Percentiles rank a stretch among this genome's conserved stretches.
Evolutionary conservation across 768 basidiomycete species (phyloP).

Genomic region (Lyophyllum semitale): DNA sequence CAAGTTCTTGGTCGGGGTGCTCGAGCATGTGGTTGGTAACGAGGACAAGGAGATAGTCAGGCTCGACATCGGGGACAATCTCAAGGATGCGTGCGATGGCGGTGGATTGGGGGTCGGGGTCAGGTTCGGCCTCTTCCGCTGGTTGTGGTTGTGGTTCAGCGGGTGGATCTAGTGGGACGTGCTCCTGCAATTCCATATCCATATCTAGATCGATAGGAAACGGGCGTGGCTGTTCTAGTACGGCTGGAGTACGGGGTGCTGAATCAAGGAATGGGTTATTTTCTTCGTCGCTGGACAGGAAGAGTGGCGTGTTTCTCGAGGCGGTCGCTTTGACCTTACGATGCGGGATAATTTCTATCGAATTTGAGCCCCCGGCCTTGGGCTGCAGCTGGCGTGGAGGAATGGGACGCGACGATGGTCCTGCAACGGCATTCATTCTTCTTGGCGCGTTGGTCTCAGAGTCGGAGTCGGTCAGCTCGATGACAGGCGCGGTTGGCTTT

Average conservation of each 20-base stretch:
- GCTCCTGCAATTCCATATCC: neutral
- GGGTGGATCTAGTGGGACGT: constrained; percentile 1
- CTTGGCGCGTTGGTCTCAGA: constrained; percentile 25
- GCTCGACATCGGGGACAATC: constrained; percentile 71
- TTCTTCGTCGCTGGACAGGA: constrained; percentile 38
- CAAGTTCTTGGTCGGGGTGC: constrained; percentile 20
- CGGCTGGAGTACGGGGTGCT: neutral
- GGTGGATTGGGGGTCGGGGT: constrained; percentile 24
- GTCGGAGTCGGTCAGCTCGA: constrained; percentile 58
- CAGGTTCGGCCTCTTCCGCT: constrained; percentile 1
- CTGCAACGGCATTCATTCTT: constrained; percentile 1
- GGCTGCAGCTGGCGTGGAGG: neutral
- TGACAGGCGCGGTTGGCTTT: constrained; percentile 31
- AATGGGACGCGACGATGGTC: constrained; percentile 14
- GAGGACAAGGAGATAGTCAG: constrained; percentile 51
- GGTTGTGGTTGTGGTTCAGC: neutral
- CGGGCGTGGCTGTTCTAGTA: neutral
- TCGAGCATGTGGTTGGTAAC: constrained; percentile 43
- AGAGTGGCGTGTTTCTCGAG: constrained; percentile 25
- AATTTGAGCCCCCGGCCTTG: constrained; percentile 1
- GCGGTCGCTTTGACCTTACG: constrained; percentile 6
- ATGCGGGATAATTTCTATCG: constrained; percentile 9
- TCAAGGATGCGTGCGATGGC: constrained; percentile 57
- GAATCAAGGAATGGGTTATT: constrained; percentile 25
- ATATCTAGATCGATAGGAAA: neutral